Base-by-base conservation (phyloP, 768 basidiomycete species). In the Mycena albidolilacea region DNA sequence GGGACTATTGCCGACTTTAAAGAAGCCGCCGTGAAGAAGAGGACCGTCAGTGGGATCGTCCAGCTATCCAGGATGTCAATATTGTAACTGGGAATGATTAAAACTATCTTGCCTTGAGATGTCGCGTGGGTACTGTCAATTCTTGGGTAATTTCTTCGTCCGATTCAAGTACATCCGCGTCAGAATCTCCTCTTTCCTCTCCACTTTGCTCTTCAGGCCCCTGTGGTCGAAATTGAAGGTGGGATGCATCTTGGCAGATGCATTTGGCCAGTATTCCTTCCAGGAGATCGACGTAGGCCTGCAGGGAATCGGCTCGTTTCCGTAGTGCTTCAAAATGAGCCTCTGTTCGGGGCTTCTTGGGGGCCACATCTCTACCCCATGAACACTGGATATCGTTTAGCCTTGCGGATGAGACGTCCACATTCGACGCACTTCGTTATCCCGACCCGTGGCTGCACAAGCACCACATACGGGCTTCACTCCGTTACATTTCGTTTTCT, bases 271-370 rank as follows among this genome's bases (percentile, higher is more conserved):
- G 50, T 10, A 54, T 64, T 35, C 44, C 57, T 38, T 75, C 70
- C 14, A 74, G 70, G 21, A 60, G 30, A 23, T 66, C 60, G 6
- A 30, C 39, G 39, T 72, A 67, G 7, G 59, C 70, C 41, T 77
- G 70, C 11, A 75, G 60, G 3, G 70, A 46, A 43, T 72, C 67
- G 14, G n/a, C 43, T 35, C 67, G 73, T 44, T 70, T 72, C 19
- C 73, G 62, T 6, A 77, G 65, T 7, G 70, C 73, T 46, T 74
- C 76, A 23, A 76, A 76, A 64, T 77, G 71, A 5, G 73, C 70
- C 44, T 77, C 70, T 12, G 71, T 75, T 3, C 68, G 46, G 0
- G 73, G 73, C 21, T 55, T 65, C 3, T 72, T 62, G 5, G 63
- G 14, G 5, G 67, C 23, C 5, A 46, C 19, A n/a, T 74, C 70